Evolutionary conservation across 345 rosid genomes (phyloP).

Genomic region (Aurinia saxatilis): DNA sequence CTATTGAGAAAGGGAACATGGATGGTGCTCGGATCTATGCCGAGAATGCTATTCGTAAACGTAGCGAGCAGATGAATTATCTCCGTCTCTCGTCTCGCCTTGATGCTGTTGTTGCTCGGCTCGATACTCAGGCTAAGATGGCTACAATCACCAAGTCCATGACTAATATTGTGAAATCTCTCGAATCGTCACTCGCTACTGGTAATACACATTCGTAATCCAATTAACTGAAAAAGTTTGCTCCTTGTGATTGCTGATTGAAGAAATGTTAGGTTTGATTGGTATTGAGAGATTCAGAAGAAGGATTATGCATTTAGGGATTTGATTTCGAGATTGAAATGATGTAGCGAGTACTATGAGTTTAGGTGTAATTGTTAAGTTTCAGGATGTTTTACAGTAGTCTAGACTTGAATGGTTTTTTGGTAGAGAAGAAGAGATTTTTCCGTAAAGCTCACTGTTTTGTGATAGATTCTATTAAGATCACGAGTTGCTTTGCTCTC

Average conservation of each 20-base stretch:
- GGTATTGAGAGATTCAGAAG: neutral
- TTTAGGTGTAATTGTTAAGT: neutral
- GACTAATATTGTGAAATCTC: conserved; percentile 78
- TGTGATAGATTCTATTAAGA: neutral
- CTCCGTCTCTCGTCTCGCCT: conserved; percentile 80
- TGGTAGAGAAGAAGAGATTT: too few species aligned
- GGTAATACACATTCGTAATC: conserved; percentile 33
- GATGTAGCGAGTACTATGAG: too few species aligned
- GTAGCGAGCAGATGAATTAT: conserved; percentile 94
- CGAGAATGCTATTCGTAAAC: conserved; percentile 82
- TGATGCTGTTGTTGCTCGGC: conserved; percentile 86
- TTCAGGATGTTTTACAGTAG: too few species aligned
- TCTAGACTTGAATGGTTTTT: too few species aligned
- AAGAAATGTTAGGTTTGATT: neutral
- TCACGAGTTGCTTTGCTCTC: neutral
- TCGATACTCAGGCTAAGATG: conserved; percentile 94
- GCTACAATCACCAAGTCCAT: conserved; percentile 76
- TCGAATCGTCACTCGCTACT: conserved; percentile 74
- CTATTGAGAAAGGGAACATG: conserved; percentile 94
- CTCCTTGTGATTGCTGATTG: neutral
- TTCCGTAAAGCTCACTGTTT: neutral
- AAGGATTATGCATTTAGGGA: neutral
- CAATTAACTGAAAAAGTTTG: neutral
- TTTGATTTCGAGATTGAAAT: neutral
- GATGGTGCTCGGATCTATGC: conserved; percentile 96